phyloP scores from a whole-genome alignment of 768 basidiomycete species.

The Serpula lacrymans region DNA sequence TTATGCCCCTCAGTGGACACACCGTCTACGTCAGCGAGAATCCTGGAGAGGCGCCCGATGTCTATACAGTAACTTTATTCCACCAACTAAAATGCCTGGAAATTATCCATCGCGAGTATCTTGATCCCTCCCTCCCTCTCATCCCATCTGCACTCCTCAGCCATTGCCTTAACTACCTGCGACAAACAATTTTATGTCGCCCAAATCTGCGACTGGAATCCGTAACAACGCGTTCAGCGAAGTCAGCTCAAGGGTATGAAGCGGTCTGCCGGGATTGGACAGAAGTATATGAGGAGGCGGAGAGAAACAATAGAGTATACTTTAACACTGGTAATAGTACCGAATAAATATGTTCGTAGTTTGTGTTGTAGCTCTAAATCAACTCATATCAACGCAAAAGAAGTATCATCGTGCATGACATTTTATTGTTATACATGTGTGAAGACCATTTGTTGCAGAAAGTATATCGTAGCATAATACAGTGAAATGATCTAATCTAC shows the following conservation, averaged over 20 bases:
- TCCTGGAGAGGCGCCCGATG: constrained; percentile 4
- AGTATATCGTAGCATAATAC: too few relatives aligned
- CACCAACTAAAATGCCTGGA: constrained; percentile 39
- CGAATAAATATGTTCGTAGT: too few relatives aligned
- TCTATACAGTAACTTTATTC: constrained; percentile 36
- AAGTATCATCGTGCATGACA: too few relatives aligned
- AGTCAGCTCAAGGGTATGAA: constrained; percentile 15
- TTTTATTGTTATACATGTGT: too few relatives aligned
- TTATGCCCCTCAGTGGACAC: constrained; percentile 30
- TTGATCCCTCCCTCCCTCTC: constrained; percentile 1
- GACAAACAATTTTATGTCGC: constrained; percentile 28
- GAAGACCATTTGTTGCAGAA: too few relatives aligned
- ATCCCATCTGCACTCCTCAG: constrained; percentile 8
- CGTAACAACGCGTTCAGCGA: constrained; percentile 5
- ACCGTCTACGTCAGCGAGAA: constrained; percentile 21
- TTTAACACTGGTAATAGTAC: too few relatives aligned
- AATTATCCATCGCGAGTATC: constrained; percentile 27
- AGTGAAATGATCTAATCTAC: too few relatives aligned
- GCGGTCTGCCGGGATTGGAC: constrained; percentile 26
- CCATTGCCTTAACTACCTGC: constrained; percentile 36
- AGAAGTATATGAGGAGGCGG: constrained; percentile 21
- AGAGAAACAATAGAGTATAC: constrained; percentile 16
- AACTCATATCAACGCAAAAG: too few relatives aligned
- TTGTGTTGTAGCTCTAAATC: too few relatives aligned
- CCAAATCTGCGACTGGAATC: constrained; percentile 26